phyloP scores from a whole-genome alignment of 2,329 filamentous ascomycete species.

The Colletotrichum trifolii region DNA sequence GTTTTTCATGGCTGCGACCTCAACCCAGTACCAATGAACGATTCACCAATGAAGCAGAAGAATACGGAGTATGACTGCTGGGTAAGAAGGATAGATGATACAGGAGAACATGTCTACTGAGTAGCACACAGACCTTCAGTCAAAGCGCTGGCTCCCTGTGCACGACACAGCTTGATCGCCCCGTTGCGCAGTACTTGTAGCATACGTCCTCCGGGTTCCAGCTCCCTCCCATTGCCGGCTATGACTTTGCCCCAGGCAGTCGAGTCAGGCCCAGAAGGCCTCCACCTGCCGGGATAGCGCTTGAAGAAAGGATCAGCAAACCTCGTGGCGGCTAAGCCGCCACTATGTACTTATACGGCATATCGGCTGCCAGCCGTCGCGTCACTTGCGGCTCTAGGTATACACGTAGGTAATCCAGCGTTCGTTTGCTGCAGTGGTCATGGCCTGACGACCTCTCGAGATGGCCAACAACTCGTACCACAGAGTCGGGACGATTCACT shows the following conservation, averaged over 20 bases:
- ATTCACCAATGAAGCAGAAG: no score
- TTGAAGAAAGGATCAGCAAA: slow-evolving; percentile 18
- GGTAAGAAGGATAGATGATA: no score
- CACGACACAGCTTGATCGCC: background rate
- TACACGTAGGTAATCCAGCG: background rate
- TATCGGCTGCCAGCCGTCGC: background rate
- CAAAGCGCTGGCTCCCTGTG: background rate
- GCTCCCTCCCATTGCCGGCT: background rate
- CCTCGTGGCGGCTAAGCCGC: background rate
- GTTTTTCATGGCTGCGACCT: no score
- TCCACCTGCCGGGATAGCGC: slow-evolving; percentile 9
- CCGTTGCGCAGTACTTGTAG: no score
- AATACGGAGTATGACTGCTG: no score
- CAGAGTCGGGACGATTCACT: no score
- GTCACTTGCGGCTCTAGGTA: background rate
- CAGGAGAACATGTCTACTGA: no score
- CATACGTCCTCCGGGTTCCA: no score
- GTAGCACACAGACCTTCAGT: slow-evolving; percentile 9
- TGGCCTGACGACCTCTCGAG: no score
- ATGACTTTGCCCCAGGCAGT: slow-evolving; percentile 12
- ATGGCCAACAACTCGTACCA: no score
- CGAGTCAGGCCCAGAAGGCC: slow-evolving; percentile 28
- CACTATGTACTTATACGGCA: background rate
- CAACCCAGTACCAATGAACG: no score
- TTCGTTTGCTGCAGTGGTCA: no score